Base-by-base conservation (phyloP, 2,329 filamentous ascomycete genomes). In the Ceratocystis smalleyi region DNA sequence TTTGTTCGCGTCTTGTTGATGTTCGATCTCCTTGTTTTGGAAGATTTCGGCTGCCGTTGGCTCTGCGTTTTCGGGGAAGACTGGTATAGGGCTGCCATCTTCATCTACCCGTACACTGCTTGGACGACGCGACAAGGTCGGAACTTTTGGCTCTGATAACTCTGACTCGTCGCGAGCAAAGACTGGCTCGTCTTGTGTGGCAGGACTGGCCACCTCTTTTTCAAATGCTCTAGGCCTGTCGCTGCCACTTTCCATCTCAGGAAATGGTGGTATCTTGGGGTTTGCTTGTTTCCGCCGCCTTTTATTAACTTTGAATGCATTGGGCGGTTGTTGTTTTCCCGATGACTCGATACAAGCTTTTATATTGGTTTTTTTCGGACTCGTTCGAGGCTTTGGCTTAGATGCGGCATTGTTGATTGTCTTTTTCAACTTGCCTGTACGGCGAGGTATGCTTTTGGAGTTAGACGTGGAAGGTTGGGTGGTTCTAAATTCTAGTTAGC, bases 91-190 rank as follows among this genome's bases (percentile, higher is more conserved):
- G 32, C 65, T 66, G 15, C 65, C 65, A 15, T 62, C 61, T 43
- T 66, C 65, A 40, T 63, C 62, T 12, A 66, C 54, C 3, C 45
- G 19, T 7, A 66, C 47, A 54, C 65, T 66, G 49, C 65, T 62
- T 1, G 59, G 59, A 17, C 65, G 59, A 1, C 62, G 57, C 3
- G 62, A 59, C 1, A 47, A 30, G 35, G 7, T 47, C 40, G 43
- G 59, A 8, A 19, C 17, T 32, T 43, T 47, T 8, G 62, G 62
- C 5, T 64, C 62, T 10, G 62, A 64, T 32, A 64, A 24, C 22
- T 64, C 55, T 0, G 62, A 64, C 24, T 24, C 55, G 27, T 49
- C 43, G 10, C 62, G 40, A 24, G 27, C 27, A 45, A 57, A 35
- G 15, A 32, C 15, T 32, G 1, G 2, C n/a, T 35, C 15, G 17